A percentile compares a stretch with the other conserved stretches of the same genome.
phyloP scores from a whole-genome alignment of 2,329 filamentous ascomycete species.

The Aspergillus quadricinctus region DNA sequence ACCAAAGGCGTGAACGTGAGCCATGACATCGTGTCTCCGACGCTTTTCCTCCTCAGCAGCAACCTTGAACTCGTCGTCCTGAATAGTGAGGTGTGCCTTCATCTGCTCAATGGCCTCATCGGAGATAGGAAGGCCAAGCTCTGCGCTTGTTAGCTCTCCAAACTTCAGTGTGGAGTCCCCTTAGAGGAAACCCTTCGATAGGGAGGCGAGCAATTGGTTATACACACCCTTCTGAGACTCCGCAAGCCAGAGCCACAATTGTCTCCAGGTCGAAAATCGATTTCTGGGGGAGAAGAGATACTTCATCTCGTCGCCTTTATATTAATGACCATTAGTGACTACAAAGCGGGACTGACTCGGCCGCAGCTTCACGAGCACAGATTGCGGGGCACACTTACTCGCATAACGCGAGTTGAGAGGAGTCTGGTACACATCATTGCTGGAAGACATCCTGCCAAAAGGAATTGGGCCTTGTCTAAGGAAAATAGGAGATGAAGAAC shows the following conservation, averaged over 20 bases:
- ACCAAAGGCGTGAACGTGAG: constrained; percentile 71
- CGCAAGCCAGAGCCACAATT: constrained; percentile 81
- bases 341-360: not conserved
- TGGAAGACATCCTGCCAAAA: constrained; percentile 32
- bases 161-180: not conserved
- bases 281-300: constrained; percentile 74
- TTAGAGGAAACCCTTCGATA: not conserved
- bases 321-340: constrained; percentile 15
- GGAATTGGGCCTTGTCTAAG: constrained; percentile 15
- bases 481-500: constrained; percentile 18
- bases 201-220: not conserved
- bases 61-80: constrained; percentile 71
- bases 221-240: constrained; percentile 62
- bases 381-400: constrained; percentile 40
- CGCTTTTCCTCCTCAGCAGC: constrained; percentile 72
- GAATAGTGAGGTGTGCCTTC: constrained; percentile 67
- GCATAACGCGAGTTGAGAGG: constrained; percentile 69
- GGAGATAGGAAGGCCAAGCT: constrained; percentile 71
- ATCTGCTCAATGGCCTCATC: constrained; percentile 73
- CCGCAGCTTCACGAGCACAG: not conserved
- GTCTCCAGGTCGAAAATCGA: constrained; percentile 73
- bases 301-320: constrained; percentile 61
- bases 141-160: constrained; percentile 32
- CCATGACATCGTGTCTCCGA: constrained; percentile 62
- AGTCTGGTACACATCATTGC: constrained; percentile 60